Evolutionary conservation across 2,329 filamentous ascomycete species (phyloP).

Genomic region (Lasiodiplodia citricola): DNA sequence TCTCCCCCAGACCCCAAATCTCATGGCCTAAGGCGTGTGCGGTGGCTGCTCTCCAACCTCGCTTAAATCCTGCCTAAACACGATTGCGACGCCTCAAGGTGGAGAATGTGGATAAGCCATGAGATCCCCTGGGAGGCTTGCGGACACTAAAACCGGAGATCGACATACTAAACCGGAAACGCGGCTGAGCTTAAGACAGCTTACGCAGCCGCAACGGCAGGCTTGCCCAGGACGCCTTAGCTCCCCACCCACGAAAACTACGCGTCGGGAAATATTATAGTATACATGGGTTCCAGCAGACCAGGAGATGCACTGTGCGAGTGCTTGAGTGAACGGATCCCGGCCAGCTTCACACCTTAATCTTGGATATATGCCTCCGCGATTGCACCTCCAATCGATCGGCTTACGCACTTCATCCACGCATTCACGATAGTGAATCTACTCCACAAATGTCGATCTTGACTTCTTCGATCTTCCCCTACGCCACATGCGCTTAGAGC

Average conservation of each 20-base stretch:
- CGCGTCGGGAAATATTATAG: not conserved
- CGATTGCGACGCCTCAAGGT: not conserved
- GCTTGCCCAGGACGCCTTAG: not conserved
- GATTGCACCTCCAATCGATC: not conserved
- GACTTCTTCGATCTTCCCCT: not conserved
- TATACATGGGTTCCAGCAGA: not conserved
- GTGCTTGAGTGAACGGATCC: not conserved
- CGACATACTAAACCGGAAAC: not conserved
- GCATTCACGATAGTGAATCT: constrained; percentile 1
- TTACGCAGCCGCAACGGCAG: not conserved
- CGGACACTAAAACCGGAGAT: not conserved
- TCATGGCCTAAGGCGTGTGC: not conserved
- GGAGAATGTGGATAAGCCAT: not conserved
- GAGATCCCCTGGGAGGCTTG: not conserved
- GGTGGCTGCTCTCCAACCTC: too few species aligned
- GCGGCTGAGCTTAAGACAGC: constrained; percentile 5
- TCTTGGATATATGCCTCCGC: not conserved
- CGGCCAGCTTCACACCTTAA: not conserved
- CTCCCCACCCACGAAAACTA: not conserved
- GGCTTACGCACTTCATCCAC: constrained; percentile 7
- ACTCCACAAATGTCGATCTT: constrained; percentile 3
- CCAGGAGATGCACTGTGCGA: too few species aligned
- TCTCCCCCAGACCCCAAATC: not conserved
- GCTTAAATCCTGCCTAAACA: not conserved
- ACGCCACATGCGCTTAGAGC: not conserved